A percentile compares a stretch with the other conserved stretches of the same genome.
These are phyloP conservation scores for Nannizzia gypsea DNA, from an alignment of 2,329 filamentous ascomycete genomes.

Conservation along the genomic window DNA sequence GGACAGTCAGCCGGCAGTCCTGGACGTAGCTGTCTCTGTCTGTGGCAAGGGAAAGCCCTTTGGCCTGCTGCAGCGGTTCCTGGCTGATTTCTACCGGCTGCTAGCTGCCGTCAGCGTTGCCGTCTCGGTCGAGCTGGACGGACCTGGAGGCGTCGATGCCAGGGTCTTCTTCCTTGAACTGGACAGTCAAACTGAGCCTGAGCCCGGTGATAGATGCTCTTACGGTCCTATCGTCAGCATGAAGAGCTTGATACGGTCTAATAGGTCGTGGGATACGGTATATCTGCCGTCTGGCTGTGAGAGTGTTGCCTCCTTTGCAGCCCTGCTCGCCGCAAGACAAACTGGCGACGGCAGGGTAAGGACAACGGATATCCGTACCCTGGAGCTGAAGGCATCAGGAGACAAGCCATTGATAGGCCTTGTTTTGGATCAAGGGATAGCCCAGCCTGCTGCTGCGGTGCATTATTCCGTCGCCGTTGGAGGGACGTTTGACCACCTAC, in stretches of 20 bases:
- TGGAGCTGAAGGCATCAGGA: neutral
- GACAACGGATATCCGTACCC: neutral
- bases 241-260: conserved; percentile 41
- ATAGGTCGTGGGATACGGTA: conserved; percentile 51
- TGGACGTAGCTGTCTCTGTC: conserved; percentile 52
- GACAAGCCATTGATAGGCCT: neutral
- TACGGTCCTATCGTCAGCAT: conserved; percentile 31
- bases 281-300: conserved; percentile 45
- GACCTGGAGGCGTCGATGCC: conserved; percentile 60
- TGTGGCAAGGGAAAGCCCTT: conserved; percentile 53
- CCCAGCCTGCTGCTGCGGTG: conserved; percentile 11
- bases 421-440: neutral
- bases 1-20: conserved; percentile 19
- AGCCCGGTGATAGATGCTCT: conserved; percentile 27
- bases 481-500: conserved; percentile 92
- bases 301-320: neutral
- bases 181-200: neutral
- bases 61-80: conserved; percentile 55
- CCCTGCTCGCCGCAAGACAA: neutral
- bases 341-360: neutral
- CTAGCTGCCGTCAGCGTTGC: conserved; percentile 59
- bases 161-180: conserved; percentile 56
- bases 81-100: conserved; percentile 68
- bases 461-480: conserved; percentile 65
- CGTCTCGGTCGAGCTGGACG: conserved; percentile 50